A percentile compares a stretch with the other conserved stretches of the same genome.
These are phyloP conservation scores for Salix caprea DNA, from an alignment of 345 rosid species.

Conservation along the genomic window DNA sequence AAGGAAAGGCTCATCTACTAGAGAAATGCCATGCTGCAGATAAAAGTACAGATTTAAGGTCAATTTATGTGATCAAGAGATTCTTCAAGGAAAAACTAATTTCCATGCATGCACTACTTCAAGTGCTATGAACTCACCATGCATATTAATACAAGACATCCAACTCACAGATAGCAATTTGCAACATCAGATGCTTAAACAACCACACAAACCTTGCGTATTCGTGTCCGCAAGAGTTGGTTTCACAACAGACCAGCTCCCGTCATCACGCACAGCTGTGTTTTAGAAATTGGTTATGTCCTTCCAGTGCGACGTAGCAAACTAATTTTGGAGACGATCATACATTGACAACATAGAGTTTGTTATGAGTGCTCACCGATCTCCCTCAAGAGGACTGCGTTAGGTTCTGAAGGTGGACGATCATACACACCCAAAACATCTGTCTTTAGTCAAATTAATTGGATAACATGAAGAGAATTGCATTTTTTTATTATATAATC, in stretches of 20 bases:
- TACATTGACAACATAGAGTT: background rate
- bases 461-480: background rate
- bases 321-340: background rate
- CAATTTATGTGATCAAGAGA: background rate
- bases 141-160: background rate
- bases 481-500: background rate
- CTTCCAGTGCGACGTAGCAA: background rate
- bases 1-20: background rate
- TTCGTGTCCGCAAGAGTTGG: slow-evolving; percentile 40
- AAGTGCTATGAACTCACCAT: background rate
- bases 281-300: background rate
- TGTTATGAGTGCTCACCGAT: slow-evolving; percentile 48
- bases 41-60: background rate
- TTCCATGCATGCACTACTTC: background rate
- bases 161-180: background rate
- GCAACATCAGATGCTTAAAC: background rate
- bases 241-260: slow-evolving; percentile 68
- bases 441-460: slow-evolving; percentile 49
- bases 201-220: slow-evolving; percentile 47
- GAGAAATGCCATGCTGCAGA: background rate
- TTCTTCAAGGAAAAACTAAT: too few relatives aligned
- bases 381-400: slow-evolving; percentile 74
- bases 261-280: slow-evolving; percentile 74
- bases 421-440: slow-evolving; percentile 85
- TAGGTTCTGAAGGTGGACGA: slow-evolving; percentile 73